Evolutionary conservation across 352 stramenopile genomes (phyloP), one percentile per base, ranked within the genome.

Genomic region (Phytophthora cryptogea): DNA sequence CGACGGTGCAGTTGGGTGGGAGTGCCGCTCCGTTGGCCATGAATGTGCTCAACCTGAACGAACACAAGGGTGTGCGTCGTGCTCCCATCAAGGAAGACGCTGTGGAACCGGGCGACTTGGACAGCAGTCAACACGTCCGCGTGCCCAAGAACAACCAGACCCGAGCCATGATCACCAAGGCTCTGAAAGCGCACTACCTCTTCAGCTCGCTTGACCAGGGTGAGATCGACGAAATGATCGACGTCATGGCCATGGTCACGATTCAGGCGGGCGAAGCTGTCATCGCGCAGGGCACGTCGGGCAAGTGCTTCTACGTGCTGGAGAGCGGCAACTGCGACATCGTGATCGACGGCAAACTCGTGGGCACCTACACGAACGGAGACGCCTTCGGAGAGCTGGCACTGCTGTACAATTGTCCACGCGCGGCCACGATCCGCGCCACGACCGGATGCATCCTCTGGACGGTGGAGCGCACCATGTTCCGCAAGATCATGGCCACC

Each of bases 361-460:
- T 92, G 23, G 86, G 83, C 39, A 83, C 79, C 51, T 88, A 98
- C 63, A 58, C 58, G n/a, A 86, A 81, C 36, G 84, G 86, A 0
- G 75, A 90, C 32, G 83, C 89, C 0, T 99, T 99, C 67, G 97
- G 97, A 17, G 97, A 99, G 76, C 78, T 99, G n/a, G 95, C 95
- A 9, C 66, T 99, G 51, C 87, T 99, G 62, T 99, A 99, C 83
- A 98, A 98, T 69, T 97, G 88, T 52, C 96, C 96, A 13, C 92
- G 96, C 20, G 92, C 95, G 2, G 96, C 95, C 5, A 98, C 95
- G 31, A 98, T 97, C 67, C 80, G 85, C 23, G 91, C 91, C 10
- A 89, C 83, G 4, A 92, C 83, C 11, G 70, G 88, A 16, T 88
- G 83, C 49, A 86, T 89, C 53, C 78, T 98, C 17, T 99, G 93